A percentile compares a stretch with the other conserved stretches of the same genome.
Conservation (phyloP, 106 monocot genomes). For the Allium sativum region DNA sequence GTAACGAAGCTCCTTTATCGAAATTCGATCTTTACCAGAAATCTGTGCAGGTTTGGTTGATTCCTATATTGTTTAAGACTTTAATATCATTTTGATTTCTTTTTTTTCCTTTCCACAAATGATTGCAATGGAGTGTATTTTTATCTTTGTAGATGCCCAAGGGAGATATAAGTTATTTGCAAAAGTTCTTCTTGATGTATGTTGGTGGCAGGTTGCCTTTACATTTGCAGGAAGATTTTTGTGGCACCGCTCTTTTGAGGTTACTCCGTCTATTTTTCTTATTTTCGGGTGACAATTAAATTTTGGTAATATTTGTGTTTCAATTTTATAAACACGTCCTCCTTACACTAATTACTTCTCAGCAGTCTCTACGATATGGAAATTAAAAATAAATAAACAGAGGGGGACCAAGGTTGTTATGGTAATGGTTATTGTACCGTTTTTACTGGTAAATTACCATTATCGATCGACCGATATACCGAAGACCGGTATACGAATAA, state of each 20-base stretch:
- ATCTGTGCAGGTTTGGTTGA: slow-evolving; percentile 51
- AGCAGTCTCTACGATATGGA: no score
- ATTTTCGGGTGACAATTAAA: no score
- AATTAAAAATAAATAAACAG: no score
- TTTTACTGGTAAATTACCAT: no score
- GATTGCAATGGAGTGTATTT: background rate
- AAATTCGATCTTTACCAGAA: slow-evolving; percentile 74
- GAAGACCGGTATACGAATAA: no score
- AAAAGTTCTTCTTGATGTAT: slow-evolving; percentile 90
- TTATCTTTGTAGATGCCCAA: slow-evolving; percentile 47
- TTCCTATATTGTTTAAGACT: background rate
- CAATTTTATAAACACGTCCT: no score
- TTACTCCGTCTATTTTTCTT: slow-evolving; percentile 1
- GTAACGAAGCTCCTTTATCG: background rate
- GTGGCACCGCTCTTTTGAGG: slow-evolving; percentile 91
- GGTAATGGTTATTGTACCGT: no score
- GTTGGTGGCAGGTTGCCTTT: slow-evolving; percentile 72
- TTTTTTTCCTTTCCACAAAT: background rate
- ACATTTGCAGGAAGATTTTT: slow-evolving; percentile 85
- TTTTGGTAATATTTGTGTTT: no score
- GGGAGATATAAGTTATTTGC: slow-evolving; percentile 91
- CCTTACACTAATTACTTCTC: no score
- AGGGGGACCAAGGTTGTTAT: no score
- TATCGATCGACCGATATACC: no score
- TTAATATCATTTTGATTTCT: background rate